Conservation (phyloP, 257 asterid genomes). For the Solanum neorickii region DNA sequence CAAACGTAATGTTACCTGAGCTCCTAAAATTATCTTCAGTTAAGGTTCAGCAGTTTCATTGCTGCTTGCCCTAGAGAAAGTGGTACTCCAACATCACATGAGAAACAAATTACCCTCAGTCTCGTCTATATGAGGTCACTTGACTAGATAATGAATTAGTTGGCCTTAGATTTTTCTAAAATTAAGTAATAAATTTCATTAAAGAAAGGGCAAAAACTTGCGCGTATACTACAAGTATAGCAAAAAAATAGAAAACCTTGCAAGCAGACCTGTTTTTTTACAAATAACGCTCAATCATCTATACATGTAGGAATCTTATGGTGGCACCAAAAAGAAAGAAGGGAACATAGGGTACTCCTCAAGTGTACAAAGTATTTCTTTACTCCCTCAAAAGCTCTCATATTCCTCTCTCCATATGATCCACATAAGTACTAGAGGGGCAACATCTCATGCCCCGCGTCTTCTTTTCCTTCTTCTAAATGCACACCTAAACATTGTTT, state of each 20-base stretch:
- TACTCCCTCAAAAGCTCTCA: not conserved
- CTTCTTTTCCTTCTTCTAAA: not conserved
- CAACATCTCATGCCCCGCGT: not conserved
- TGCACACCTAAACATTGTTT: not conserved
- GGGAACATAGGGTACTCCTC: not conserved
- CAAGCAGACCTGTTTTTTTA: not conserved
- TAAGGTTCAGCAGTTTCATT: not conserved
- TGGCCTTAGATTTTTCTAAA: not conserved
- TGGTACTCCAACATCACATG: not conserved
- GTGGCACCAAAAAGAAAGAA: not conserved
- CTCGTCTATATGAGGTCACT: not conserved
- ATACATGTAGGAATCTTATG: not conserved
- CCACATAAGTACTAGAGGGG: not conserved
- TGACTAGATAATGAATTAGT: not conserved
- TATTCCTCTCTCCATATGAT: not conserved
- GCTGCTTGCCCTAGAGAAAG: not conserved
- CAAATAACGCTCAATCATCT: not conserved
- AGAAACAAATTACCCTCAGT: not conserved
- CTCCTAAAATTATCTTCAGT: not conserved
- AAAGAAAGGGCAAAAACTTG: not conserved
- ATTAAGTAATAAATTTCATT: not conserved
- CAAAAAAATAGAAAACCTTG: not conserved
- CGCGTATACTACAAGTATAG: not conserved
- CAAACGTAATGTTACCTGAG: not conserved
- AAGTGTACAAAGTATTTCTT: not conserved